A percentile compares a stretch with the other conserved stretches of the same genome.
Evolutionary conservation across 441 rosid species (phyloP).

Genomic region (Euphorbia schlechtendalii): DNA sequence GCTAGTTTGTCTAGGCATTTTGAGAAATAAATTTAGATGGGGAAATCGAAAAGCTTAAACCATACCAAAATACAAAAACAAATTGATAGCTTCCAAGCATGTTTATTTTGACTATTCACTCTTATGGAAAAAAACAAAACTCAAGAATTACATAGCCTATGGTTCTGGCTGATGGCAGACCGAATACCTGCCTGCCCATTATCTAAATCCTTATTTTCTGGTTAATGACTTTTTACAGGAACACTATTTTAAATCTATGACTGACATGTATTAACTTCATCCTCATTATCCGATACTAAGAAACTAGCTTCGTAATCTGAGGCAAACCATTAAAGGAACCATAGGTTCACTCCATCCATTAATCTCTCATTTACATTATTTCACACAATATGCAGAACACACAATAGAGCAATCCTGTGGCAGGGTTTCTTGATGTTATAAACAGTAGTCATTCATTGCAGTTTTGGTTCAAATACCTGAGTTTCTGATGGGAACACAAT

Average conservation of each 20-base stretch:
- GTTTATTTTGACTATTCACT: not conserved
- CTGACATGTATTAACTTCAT: too few relatives aligned
- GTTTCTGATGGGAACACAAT: not conserved
- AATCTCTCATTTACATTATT: slow-evolving; percentile 6
- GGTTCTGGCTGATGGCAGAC: not conserved
- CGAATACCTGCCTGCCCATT: not conserved
- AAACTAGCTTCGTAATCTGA: not conserved
- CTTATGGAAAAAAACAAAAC: not conserved
- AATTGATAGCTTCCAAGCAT: not conserved
- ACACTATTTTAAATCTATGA: not conserved
- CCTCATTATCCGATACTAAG: not conserved
- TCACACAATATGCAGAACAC: not conserved
- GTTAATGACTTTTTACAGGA: not conserved
- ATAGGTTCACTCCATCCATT: not conserved
- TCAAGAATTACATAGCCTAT: not conserved
- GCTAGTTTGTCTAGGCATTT: not conserved
- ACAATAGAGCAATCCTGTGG: not conserved
- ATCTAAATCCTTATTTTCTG: not conserved
- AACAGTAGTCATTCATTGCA: not conserved
- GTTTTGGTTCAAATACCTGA: not conserved
- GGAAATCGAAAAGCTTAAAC: not conserved
- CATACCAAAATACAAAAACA: not conserved
- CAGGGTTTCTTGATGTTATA: not conserved
- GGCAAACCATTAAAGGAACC: not conserved
- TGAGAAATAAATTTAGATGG: not conserved